Conservation (phyloP, 2,329 filamentous ascomycete genomes). For the Penicillium sp. region DNA sequence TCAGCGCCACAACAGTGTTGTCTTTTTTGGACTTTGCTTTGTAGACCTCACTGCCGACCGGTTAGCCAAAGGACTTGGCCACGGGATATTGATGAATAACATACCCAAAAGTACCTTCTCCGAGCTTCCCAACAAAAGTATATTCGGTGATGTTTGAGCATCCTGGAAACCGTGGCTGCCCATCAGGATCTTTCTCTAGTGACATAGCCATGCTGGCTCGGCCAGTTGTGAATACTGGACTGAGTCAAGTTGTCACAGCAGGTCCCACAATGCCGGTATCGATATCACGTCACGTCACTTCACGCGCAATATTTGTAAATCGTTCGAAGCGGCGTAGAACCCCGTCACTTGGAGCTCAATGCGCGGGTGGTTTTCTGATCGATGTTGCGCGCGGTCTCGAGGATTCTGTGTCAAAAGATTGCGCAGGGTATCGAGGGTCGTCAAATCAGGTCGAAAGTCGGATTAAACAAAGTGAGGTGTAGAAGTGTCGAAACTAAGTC, state of each 20-base stretch:
- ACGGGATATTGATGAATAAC: constrained; percentile 27
- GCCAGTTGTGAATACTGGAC: neutral
- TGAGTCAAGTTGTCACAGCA: neutral
- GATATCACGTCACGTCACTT: neutral
- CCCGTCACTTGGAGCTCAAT: neutral
- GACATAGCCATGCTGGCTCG: constrained; percentile 39
- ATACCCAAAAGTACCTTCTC: constrained; percentile 92
- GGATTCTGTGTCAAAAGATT: neutral
- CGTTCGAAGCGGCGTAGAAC: neutral
- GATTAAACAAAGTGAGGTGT: neutral
- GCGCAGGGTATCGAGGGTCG: neutral
- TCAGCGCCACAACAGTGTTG: constrained; percentile 78
- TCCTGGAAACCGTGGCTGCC: constrained; percentile 68
- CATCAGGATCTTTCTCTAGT: constrained; percentile 50
- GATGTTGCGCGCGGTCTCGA: neutral
- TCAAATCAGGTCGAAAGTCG: neutral
- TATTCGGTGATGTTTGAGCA: constrained; percentile 63
- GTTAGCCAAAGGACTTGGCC: constrained; percentile 11
- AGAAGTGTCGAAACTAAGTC: neutral
- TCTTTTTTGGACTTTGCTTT: constrained; percentile 78
- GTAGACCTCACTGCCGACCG: constrained; percentile 73
- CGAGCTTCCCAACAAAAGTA: constrained; percentile 59
- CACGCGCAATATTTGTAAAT: neutral
- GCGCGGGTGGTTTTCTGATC: neutral
- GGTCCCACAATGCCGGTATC: neutral